Conservation (phyloP, 2,329 filamentous ascomycete genomes). For the Ambrosiella cleistominuta region DNA sequence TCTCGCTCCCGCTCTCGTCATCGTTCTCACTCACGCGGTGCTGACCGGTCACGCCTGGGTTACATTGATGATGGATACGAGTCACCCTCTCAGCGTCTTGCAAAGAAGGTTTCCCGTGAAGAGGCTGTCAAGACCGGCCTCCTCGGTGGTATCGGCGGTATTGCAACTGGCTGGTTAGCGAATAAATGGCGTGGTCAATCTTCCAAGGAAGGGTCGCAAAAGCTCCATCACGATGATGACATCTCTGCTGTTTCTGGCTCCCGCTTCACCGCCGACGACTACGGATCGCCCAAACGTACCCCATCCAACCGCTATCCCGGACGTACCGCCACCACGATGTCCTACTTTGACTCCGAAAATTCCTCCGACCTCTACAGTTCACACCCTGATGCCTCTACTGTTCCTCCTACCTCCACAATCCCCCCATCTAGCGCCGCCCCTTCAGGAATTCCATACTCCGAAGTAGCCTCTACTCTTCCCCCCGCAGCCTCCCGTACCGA, state of each 20-base stretch:
- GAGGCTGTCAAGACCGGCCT: conserved; percentile 27
- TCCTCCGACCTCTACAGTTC: conserved; percentile 3
- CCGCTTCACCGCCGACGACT: conserved; percentile 52
- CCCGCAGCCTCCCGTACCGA: conserved; percentile 8
- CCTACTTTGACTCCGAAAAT: conserved; percentile 4
- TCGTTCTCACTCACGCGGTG: conserved; percentile 4
- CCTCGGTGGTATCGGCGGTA: conserved; percentile 34
- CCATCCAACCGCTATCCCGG: conserved; percentile 12
- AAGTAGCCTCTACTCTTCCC: conserved; percentile 8
- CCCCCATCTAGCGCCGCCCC: background rate
- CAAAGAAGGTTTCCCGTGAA: conserved; percentile 8
- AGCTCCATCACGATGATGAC: conserved; percentile 28
- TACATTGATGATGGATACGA: conserved; percentile 13
- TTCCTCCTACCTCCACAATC: conserved; percentile 1
- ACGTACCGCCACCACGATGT: conserved; percentile 6
- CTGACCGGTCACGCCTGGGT: conserved; percentile 25
- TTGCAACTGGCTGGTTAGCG: conserved; percentile 52
- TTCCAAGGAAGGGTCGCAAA: conserved; percentile 31
- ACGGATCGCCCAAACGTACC: conserved; percentile 18
- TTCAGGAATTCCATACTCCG: conserved; percentile 5
- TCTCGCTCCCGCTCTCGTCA: background rate
- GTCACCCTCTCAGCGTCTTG: conserved; percentile 41
- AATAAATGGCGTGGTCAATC: conserved; percentile 44
- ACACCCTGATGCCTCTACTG: background rate
- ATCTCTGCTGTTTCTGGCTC: conserved; percentile 45